Conservation (phyloP, 352 stramenopile genomes). For the Pythium monospermum region DNA sequence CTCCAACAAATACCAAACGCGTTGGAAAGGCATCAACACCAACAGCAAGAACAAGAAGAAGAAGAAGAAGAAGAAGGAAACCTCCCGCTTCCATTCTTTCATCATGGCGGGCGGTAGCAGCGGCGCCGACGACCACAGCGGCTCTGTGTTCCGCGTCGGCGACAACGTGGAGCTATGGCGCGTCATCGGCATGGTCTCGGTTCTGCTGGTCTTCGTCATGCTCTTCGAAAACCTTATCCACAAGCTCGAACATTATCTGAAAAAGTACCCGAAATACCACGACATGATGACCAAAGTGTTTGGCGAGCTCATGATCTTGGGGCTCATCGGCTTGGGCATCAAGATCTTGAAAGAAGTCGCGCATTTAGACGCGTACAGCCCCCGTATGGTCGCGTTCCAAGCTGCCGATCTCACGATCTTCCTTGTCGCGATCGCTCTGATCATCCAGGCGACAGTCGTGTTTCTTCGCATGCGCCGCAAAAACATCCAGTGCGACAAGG, state of each 20-base stretch:
- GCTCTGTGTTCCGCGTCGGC: constrained; percentile 52
- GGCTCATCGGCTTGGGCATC: constrained; percentile 33
- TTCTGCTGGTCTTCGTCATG: constrained; percentile 47
- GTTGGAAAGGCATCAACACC: no score
- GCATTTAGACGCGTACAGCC: constrained; percentile 12
- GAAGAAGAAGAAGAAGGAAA: no score
- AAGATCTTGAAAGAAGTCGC: constrained; percentile 28
- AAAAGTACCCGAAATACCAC: constrained; percentile 53
- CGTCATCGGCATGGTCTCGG: constrained; percentile 39
- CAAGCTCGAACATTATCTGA: constrained; percentile 41
- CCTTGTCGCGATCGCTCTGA: constrained; percentile 27
- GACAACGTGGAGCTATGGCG: constrained; percentile 50
- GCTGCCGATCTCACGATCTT: constrained; percentile 32
- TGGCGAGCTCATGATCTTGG: constrained; percentile 27
- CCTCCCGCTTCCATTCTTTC: neutral
- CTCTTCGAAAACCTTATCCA: constrained; percentile 45
- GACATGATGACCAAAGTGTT: constrained; percentile 64
- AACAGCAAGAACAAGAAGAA: no score
- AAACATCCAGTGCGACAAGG: constrained; percentile 27
- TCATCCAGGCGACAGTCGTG: constrained; percentile 26
- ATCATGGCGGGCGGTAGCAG: constrained; percentile 12
- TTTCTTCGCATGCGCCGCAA: constrained; percentile 23
- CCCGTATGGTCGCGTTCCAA: constrained; percentile 28
- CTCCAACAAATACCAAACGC: no score
- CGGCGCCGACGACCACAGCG: constrained; percentile 12